Base-by-base conservation (phyloP, 139 green algal species). In the Chlorella vulgaris region DNA sequence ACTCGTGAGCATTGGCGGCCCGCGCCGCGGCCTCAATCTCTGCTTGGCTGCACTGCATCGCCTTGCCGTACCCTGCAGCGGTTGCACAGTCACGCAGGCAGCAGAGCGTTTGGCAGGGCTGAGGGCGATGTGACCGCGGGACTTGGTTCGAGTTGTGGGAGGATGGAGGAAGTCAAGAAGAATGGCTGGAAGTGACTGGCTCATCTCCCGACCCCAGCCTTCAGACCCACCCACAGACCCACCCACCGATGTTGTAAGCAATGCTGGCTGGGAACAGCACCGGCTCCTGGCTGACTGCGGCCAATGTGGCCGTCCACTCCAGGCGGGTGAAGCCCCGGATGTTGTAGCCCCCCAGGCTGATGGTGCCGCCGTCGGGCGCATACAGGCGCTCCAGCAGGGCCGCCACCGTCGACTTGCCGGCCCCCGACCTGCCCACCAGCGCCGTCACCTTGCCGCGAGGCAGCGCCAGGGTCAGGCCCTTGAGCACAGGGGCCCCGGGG, bases 231-330 rank as follows among this genome's bases (percentile, higher is more conserved):
- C 10, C 47, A 58, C 47, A 58, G 47, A 58, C 13, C 47, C 47
- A 58, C 73, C 26, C 53, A 79, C 86, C 84, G 35, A 98, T 98
- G 89, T 98, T 98, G 84, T 98, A 94, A 3, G 80, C 88, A 19
- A 97, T 95, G 77, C 85, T 96, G 31, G 91, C 93, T 86, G 87
- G 75, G 83, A 97, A 97, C 22, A 97, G 87, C 60, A 96, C 89
- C 22, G 94, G 91, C 81, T 97, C 94, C 81, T 97, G 93, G 43
- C 83, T 87, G n/a, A 94, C 86, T 36, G 96, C 87, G 18, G 92
- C 88, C 19, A 97, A 82, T 31, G 91, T 88, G 2, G 78, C 76
- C 0, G 89, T 83, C 93, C 92, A 97, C 75, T 94, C 89, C 3
- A 86, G 85, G 15, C 90, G 78, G 0, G 65, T 85, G 81, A 96